phyloP scores from a whole-genome alignment of 495 filamentous ascomycete species.

The Parmelia sp. region DNA sequence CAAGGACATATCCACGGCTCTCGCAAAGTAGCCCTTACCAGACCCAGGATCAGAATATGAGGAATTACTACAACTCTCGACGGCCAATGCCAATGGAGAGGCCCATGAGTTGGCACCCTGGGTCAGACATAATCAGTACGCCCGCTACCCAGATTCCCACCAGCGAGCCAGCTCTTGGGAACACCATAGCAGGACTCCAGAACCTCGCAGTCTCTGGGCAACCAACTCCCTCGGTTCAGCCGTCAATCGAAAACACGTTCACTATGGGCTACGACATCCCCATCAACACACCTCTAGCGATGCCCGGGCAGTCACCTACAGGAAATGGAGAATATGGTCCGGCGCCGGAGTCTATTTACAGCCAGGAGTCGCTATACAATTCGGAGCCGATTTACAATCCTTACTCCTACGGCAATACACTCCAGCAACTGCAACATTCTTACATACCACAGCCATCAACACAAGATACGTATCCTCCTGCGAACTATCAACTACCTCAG shows the following conservation, averaged over 20 bases:
- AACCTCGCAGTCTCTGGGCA: slow-evolving; percentile 20
- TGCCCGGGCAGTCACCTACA: slow-evolving; percentile 7
- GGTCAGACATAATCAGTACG: slow-evolving; percentile 11
- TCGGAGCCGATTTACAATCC: slow-evolving; percentile 2
- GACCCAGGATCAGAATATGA: slow-evolving; percentile 14
- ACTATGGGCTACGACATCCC: slow-evolving; percentile 20
- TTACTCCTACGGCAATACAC: slow-evolving; percentile 3
- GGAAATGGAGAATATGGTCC: neutral
- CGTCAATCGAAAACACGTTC: slow-evolving; percentile 22
- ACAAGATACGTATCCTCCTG: slow-evolving; percentile 17
- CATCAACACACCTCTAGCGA: neutral
- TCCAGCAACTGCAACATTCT: slow-evolving; percentile 7
- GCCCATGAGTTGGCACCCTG: slow-evolving; percentile 68
- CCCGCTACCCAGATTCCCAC: neutral
- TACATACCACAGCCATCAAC: slow-evolving; percentile 7
- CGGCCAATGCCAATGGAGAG: slow-evolving; percentile 35
- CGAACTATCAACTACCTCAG: slow-evolving; percentile 14
- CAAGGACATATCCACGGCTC: slow-evolving; percentile 20
- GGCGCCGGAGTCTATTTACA: neutral
- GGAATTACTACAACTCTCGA: slow-evolving; percentile 28
- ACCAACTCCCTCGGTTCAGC: slow-evolving; percentile 14
- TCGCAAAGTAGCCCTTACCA: slow-evolving; percentile 15
- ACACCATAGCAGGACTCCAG: slow-evolving; percentile 22
- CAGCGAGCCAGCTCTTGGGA: slow-evolving; percentile 20
- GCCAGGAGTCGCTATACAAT: neutral